Evolutionary conservation across 495 filamentous ascomycete species (phyloP), one percentile per base, ranked within the genome.

Genomic region (Neurospora discreta): DNA sequence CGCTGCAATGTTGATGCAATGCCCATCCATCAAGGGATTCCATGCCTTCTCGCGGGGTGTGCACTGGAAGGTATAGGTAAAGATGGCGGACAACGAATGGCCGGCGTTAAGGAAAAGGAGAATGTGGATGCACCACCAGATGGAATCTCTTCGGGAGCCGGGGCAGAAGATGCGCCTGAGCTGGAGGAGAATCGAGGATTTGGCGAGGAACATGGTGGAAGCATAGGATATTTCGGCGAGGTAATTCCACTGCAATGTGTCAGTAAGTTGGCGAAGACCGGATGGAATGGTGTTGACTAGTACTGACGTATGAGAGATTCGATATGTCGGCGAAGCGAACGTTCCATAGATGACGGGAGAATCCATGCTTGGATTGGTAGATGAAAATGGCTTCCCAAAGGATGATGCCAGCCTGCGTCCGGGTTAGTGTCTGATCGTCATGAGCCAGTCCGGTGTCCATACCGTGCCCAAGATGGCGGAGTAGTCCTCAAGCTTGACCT

Each of bases 61-160:
- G 39, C 77, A 78, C 44, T 78, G 77, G 7, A 78, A 78, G 16
- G 77, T 75, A 2, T 79, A 75, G n/a, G 76, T 75, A 33, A 79
- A 75, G 44, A 78, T 70, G 41, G 74, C 74, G 11, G 74, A 72
- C 0, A 70, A 52, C 33, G 78, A 77, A 69, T 79, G 78, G 6
- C 74, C 69, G 7, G 70, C 71, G 39, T 81, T 78, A 23, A 74
- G 60, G 39, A 74, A 75, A 7, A 82, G 70, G 4, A 82, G 52
- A 3, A 8, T 60, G 20, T 80, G 75, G 40, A 81, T 77, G 44
- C 40, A 69, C 76, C 75, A 82, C 38, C 79, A 75, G 43, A 80
- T 75, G 15, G 74, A 5, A 68, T 80, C 76, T 2, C 77, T 60
- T 10, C 72, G 68, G 9, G 75, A 69, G 33, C 71, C 73, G 36